Evolutionary conservation across 352 stramenopile genomes (phyloP), one percentile per base, ranked within the genome.

Genomic region (Phytophthora tubulina): DNA sequence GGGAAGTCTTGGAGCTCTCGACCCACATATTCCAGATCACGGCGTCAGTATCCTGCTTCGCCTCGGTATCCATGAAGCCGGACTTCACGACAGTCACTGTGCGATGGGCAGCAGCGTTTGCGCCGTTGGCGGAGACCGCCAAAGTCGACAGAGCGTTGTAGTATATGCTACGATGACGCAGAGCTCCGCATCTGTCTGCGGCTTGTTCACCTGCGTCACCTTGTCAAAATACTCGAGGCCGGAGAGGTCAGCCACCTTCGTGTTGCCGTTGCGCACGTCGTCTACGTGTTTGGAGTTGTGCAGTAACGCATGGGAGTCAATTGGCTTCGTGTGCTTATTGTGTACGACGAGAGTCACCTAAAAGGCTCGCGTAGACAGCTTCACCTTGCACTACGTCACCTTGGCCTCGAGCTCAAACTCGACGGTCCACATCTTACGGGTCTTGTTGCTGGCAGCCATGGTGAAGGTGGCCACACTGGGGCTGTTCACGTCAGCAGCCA

Each of bases 21-120:
- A 92, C 84, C 78, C 94, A 95, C 42, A 96, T 96, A 89, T 98
- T 98, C 94, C 93, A 98, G 17, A 98, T 82, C 11, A 98, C 94
- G 15, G 75, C 84, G 71, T 97, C 92, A 39, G 74, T 90, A 17
- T 74, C 57, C 49, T 80, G 72, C 21, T 53, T 52, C 2, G 51
- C 59, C 50, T 65, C 30, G 14, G 52, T 59, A 56, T 82, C 72
- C 21, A 93, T 50, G 50, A 85, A 78, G 6, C 84, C 84, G 11
- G 67, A 57, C 72, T 93, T 95, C 30, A 90, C 78, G 58, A 95
- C 81, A n/a, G 76, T 89, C 56, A 93, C 77, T 8, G 82, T 75
- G 66, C 72, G 84, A 53, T 80, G 76, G 10, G 21, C 21, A 21
- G 54, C 55, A 33, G 80, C 78, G 32, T 82, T 59, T 3, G 73